Evolutionary conservation across 139 green algal species (phyloP).

Genomic region (Auxenochlorella protothecoides): DNA sequence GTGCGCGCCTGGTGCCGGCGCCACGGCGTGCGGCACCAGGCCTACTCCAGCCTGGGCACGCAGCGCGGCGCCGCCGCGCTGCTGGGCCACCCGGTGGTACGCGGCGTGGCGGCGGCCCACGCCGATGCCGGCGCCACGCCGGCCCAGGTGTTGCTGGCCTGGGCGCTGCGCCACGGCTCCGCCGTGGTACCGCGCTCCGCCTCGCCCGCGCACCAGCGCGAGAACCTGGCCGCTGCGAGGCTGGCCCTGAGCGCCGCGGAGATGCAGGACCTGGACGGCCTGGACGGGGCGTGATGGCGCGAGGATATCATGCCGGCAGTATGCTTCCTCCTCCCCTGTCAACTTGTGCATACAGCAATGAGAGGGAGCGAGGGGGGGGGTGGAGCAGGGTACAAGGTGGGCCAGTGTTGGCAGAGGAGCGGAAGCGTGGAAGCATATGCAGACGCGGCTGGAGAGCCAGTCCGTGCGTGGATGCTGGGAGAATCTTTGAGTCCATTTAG

Average conservation of each 20-base stretch:
- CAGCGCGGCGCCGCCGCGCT: conserved; percentile 42
- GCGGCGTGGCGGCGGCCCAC: conserved; percentile 9
- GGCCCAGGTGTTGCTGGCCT: conserved; percentile 50
- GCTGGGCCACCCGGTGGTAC: conserved; percentile 22
- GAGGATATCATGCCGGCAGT: too few species aligned
- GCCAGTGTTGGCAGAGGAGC: too few species aligned
- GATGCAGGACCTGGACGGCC: conserved; percentile 39
- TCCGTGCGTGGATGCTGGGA: too few species aligned
- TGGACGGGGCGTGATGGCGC: conserved; percentile 16
- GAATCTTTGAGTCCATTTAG: too few species aligned
- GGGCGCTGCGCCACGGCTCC: conserved; percentile 53
- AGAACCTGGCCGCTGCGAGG: conserved; percentile 39
- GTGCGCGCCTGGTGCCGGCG: conserved; percentile 35
- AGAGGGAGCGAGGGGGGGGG: too few species aligned
- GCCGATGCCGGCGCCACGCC: conserved; percentile 5
- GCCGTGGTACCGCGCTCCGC: conserved; percentile 30
- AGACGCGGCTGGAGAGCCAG: too few species aligned
- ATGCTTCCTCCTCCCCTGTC: too few species aligned
- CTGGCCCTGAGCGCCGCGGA: conserved; percentile 37
- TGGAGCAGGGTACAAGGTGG: too few species aligned
- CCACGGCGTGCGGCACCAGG: conserved; percentile 44
- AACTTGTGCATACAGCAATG: too few species aligned
- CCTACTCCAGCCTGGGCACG: conserved; percentile 61
- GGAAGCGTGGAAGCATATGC: too few species aligned
- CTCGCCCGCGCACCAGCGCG: conserved; percentile 24